Evolutionary conservation across 805 yeast genomes (phyloP).

Genomic region (Blastobotrys peoriensis): DNA sequence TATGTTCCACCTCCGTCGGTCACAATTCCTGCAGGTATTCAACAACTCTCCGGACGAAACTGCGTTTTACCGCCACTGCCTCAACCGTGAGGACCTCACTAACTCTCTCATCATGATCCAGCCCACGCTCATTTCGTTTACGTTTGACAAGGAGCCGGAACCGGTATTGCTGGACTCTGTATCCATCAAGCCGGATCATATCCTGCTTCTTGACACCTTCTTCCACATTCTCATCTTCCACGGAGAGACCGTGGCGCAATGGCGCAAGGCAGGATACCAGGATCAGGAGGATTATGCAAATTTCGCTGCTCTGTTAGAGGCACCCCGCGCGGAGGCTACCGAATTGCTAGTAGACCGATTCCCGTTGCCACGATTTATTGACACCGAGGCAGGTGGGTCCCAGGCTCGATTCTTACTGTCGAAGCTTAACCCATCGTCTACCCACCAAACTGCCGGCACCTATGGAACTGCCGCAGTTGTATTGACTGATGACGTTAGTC

Average conservation of each 20-base stretch:
- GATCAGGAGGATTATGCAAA: slow-evolving; percentile 85
- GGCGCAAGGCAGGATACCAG: slow-evolving; percentile 95
- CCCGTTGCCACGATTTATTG: slow-evolving; percentile 96
- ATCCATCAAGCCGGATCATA: slow-evolving; percentile 82
- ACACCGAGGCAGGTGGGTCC: slow-evolving; percentile 97
- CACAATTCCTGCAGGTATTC: slow-evolving; percentile 92
- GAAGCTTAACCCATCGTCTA: slow-evolving; percentile 89
- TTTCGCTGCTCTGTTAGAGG: slow-evolving; percentile 78
- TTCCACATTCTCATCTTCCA: slow-evolving; percentile 94
- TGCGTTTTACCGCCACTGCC: slow-evolving; percentile 89
- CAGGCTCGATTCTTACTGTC: slow-evolving; percentile 96
- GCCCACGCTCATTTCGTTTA: slow-evolving; percentile 86
- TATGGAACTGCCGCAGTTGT: slow-evolving; percentile 69
- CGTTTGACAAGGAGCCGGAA: slow-evolving; percentile 76
- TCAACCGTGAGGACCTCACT: slow-evolving; percentile 84
- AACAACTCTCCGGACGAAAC: slow-evolving; percentile 99
- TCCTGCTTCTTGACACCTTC: slow-evolving; percentile 86
- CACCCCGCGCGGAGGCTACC: slow-evolving; percentile 89
- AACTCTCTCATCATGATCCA: slow-evolving; percentile 96
- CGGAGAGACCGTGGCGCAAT: slow-evolving; percentile 89
- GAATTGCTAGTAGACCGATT: slow-evolving; percentile 85
- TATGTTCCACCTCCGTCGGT: slow-evolving; percentile 89
- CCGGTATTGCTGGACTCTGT: slow-evolving; percentile 92
- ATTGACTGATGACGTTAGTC: slow-evolving; percentile 90
- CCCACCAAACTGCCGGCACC: slow-evolving; percentile 55